phyloP scores from a whole-genome alignment of 257 asterid species.

The Pogostemon cablin region DNA sequence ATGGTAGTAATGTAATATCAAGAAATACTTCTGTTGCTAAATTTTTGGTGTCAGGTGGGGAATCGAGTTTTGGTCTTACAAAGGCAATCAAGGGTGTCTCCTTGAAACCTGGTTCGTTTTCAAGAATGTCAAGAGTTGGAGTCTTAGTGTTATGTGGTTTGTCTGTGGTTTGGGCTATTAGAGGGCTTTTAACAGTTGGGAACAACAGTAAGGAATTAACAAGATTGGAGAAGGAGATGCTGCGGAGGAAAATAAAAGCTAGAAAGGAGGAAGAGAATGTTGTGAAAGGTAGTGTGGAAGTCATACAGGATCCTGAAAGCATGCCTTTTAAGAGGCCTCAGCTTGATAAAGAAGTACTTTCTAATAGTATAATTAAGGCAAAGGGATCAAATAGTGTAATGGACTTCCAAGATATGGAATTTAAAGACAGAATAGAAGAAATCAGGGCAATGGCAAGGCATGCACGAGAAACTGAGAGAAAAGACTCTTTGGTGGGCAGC shows the following conservation, averaged over 20 bases:
- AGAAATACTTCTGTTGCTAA: conserved; percentile 68
- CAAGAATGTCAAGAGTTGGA: conserved; percentile 58
- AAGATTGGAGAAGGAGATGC: conserved; percentile 74
- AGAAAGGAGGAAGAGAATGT: conserved; percentile 54
- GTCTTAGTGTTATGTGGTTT: conserved; percentile 59
- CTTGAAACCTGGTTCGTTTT: conserved; percentile 41
- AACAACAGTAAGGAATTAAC: conserved; percentile 48
- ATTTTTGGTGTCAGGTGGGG: conserved; percentile 47
- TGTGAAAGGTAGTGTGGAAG: conserved; percentile 63
- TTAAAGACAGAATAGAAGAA: conserved; percentile 56
- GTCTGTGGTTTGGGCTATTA: conserved; percentile 50
- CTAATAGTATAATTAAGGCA: conserved; percentile 50
- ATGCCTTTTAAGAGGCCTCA: conserved; percentile 57
- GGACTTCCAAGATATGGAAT: conserved; percentile 44
- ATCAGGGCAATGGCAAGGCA: conserved; percentile 74
- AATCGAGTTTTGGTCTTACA: conserved; percentile 38
- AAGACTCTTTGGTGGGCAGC: conserved; percentile 32
- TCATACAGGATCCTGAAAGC: conserved; percentile 44
- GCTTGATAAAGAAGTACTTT: conserved; percentile 72
- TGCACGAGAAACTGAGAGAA: conserved; percentile 68
- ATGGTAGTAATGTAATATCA: conserved; percentile 57
- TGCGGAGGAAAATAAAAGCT: conserved; percentile 70
- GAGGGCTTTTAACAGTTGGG: conserved; percentile 39
- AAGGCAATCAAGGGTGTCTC: conserved; percentile 37
- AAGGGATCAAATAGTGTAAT: conserved; percentile 40